Percentiles rank a stretch among this genome's conserved stretches.
These are phyloP conservation scores for Camelina hispida DNA, from an alignment of 345 rosid genomes.

Conservation along the genomic window DNA sequence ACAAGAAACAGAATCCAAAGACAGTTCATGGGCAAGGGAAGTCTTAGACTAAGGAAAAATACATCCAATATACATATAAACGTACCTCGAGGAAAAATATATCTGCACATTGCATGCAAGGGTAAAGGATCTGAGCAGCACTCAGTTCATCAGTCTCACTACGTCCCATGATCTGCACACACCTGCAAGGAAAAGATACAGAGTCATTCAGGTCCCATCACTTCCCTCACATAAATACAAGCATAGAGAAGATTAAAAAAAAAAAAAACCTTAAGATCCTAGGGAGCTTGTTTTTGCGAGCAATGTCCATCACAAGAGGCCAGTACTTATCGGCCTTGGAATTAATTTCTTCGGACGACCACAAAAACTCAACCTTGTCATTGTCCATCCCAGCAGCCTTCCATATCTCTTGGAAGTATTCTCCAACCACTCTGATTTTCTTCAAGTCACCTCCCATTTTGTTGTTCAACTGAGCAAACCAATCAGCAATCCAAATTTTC, in stretches of 20 bases:
- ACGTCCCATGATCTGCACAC: constrained; percentile 90
- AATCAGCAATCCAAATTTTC: constrained; percentile 94
- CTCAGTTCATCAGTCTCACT: constrained; percentile 82
- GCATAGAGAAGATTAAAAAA: background rate
- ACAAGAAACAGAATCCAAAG: background rate
- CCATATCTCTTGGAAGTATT: constrained; percentile 82
- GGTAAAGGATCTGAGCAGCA: constrained; percentile 86
- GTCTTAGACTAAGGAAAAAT: background rate
- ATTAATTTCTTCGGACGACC: constrained; percentile 94
- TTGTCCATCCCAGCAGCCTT: constrained; percentile 79
- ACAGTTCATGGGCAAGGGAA: background rate
- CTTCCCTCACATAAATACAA: constrained; percentile 9
- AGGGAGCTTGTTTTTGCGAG: constrained; percentile 81
- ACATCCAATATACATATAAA: no score
- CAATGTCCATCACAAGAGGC: constrained; percentile 98
- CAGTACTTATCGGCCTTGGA: constrained; percentile 71
- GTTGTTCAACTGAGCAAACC: constrained; percentile 96
- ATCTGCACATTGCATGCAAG: constrained; percentile 97
- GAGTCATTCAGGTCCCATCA: background rate
- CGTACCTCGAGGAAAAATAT: constrained; percentile 84
- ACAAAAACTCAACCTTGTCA: constrained; percentile 72
- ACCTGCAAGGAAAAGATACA: constrained; percentile 53
- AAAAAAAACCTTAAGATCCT: constrained; percentile 61
- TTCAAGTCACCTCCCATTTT: constrained; percentile 91
- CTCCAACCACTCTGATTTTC: constrained; percentile 74